phyloP scores from a whole-genome alignment of 2,329 filamentous ascomycete species.

The Colletotrichum sp. region DNA sequence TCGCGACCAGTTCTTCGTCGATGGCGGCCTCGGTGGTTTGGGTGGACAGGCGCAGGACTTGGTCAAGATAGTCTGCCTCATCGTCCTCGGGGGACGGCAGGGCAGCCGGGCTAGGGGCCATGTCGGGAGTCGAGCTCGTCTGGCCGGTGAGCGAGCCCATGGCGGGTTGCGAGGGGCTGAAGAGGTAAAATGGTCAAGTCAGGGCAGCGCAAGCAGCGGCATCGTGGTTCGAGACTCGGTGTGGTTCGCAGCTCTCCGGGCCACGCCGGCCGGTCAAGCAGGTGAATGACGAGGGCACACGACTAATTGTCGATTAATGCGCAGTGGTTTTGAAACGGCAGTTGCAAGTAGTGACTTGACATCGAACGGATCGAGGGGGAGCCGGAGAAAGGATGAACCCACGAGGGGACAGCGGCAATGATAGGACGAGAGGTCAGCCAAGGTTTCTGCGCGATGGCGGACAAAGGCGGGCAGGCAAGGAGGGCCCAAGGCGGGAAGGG shows the following conservation, averaged over 20 bases:
- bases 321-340: constrained; percentile 14
- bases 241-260: background rate
- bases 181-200: constrained; percentile 1
- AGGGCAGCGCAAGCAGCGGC: constrained; percentile 16
- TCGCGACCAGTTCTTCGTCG: constrained; percentile 39
- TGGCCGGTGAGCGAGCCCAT: constrained; percentile 20
- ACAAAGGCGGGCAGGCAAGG: constrained; percentile 3
- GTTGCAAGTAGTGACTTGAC: constrained; percentile 18
- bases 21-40: constrained; percentile 42
- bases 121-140: constrained; percentile 11
- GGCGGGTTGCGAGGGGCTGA: background rate
- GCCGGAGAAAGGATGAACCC: constrained; percentile 22
- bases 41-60: constrained; percentile 41
- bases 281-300: background rate
- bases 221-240: constrained; percentile 14
- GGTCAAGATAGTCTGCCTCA: constrained; percentile 41
- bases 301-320: constrained; percentile 14
- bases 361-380: constrained; percentile 16
- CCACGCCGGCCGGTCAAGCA: constrained; percentile 8
- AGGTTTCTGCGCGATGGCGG: background rate
- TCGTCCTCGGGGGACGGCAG: constrained; percentile 37
- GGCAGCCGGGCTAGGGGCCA: background rate
- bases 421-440: constrained; percentile 15
- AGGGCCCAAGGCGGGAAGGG: background rate
- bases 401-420: constrained; percentile 11